Conservation (phyloP, 768 basidiomycete species). For the Russula dissimulans region DNA sequence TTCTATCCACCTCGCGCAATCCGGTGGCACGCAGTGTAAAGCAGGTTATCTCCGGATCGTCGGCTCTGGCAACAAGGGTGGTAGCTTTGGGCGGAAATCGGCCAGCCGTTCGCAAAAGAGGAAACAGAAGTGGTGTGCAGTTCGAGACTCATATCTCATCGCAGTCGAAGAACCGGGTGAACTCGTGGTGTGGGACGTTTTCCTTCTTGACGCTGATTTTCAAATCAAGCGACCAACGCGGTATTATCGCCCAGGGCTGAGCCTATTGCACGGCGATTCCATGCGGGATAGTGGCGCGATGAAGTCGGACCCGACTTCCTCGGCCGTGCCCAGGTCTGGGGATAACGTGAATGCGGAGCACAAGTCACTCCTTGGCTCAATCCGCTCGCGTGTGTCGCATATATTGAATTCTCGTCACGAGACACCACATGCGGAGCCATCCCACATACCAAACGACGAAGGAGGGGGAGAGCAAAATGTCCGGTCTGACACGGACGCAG, state of each 20-base stretch:
- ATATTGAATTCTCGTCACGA: neutral
- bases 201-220: slow-evolving; percentile 85
- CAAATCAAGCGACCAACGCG: slow-evolving; percentile 83
- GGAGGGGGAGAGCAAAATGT: slow-evolving; percentile 9
- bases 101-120: slow-evolving; percentile 49
- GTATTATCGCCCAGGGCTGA: slow-evolving; percentile 79
- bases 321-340: slow-evolving; percentile 14
- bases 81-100: slow-evolving; percentile 58
- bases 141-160: slow-evolving; percentile 88
- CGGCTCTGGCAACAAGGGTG: slow-evolving; percentile 39
- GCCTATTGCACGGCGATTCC: slow-evolving; percentile 41
- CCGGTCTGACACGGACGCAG: slow-evolving; percentile 6
- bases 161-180: slow-evolving; percentile 81
- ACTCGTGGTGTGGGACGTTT: slow-evolving; percentile 89
- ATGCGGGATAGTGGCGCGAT: slow-evolving; percentile 13
- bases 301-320: neutral
- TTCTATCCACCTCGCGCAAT: slow-evolving; percentile 67
- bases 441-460: neutral
- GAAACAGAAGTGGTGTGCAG: slow-evolving; percentile 79
- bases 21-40: slow-evolving; percentile 85
- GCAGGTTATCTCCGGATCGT: slow-evolving; percentile 72
- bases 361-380: slow-evolving; percentile 34
- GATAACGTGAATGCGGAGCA: slow-evolving; percentile 26
- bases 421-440: slow-evolving; percentile 2
- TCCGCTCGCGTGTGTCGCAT: slow-evolving; percentile 30